Conservation (phyloP, 345 rosid species). For the Raphanus sativus region DNA sequence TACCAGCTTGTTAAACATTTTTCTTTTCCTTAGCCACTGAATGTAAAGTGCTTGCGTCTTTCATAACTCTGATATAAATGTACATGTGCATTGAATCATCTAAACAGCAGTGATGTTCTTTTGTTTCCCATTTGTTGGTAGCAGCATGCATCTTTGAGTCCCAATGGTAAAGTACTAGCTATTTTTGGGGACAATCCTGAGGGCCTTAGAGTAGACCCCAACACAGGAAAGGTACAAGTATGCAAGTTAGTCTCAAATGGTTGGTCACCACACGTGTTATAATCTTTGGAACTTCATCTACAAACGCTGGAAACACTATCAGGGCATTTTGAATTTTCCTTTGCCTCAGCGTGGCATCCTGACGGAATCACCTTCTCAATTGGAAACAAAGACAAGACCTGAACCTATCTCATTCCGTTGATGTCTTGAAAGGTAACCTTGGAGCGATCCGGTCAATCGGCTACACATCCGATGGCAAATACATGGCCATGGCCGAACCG, state of each 20-base stretch:
- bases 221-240: slow-evolving; percentile 60
- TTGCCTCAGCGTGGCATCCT: slow-evolving; percentile 85
- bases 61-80: not conserved
- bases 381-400: slow-evolving; percentile 83
- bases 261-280: not conserved
- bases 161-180: slow-evolving; percentile 63
- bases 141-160: slow-evolving; percentile 76
- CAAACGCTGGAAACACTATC: slow-evolving; percentile 52
- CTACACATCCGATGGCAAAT: slow-evolving; percentile 66
- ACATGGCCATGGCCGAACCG: slow-evolving; percentile 83
- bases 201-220: slow-evolving; percentile 61
- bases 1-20: slow-evolving; percentile 62
- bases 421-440: slow-evolving; percentile 70
- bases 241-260: slow-evolving; percentile 7
- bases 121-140: slow-evolving; percentile 11
- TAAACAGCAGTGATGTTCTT: not conserved
- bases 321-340: slow-evolving; percentile 75
- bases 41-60: slow-evolving; percentile 44
- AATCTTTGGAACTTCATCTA: slow-evolving; percentile 20
- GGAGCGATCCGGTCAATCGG: slow-evolving; percentile 78
- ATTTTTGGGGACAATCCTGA: slow-evolving; percentile 80
- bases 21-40: slow-evolving; percentile 72
- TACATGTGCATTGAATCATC: not conserved
- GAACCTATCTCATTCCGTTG: slow-evolving; percentile 59
- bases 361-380: slow-evolving; percentile 70